Base-by-base conservation (phyloP, 306 rosid species). In the Betula pendula region DNA sequence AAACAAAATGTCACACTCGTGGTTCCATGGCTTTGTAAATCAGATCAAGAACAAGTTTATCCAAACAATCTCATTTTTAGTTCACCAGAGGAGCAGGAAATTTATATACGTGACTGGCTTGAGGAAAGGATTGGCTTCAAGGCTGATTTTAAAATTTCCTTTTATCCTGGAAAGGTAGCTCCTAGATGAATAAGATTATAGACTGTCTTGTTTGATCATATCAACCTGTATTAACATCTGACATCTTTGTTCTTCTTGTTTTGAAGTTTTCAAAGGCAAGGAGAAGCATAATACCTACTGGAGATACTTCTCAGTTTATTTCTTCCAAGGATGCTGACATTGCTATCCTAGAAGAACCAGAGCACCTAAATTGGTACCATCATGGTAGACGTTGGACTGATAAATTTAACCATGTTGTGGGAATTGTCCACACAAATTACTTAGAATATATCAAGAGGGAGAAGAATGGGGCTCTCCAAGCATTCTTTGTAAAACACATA, bases 351-450 rank as follows among this genome's bases (percentile, higher is more conserved):
- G 98, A 96, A 83, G 99, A 96, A 82, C 99, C 99, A 27, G 97
- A 96, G 80, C 99, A 96, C 73, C 91, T 96, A 71, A 92, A 92
- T 84, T 96, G 99, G 99, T 96, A 96, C 83, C 98, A 92, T 86
- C 99, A 96, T 52, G 99, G 99, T 35, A 92, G 33, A 79, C 92
- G 99, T 40, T 96, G 99, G 99, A 91, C 96, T 0, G 97, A 92
- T 81, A 95, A 92, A 83, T 95, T 95, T 89, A 92, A 87, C 85
- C 97, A 92, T 81, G 99, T 95, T 84, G 97, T 95, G 75, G 99
- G 99, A 16, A 74, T 95, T 80, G 99, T 95, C 42, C 99, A 95
- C 84, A 95, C 99, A 79, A 95, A 95, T 83, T 95, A 95, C 88
- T 85, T 92, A 80, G 99, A 95, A 84, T 95, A 92, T 80, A 92